Conservation (phyloP, 2,329 filamentous ascomycete species). For the Elsinoe ampelina region DNA sequence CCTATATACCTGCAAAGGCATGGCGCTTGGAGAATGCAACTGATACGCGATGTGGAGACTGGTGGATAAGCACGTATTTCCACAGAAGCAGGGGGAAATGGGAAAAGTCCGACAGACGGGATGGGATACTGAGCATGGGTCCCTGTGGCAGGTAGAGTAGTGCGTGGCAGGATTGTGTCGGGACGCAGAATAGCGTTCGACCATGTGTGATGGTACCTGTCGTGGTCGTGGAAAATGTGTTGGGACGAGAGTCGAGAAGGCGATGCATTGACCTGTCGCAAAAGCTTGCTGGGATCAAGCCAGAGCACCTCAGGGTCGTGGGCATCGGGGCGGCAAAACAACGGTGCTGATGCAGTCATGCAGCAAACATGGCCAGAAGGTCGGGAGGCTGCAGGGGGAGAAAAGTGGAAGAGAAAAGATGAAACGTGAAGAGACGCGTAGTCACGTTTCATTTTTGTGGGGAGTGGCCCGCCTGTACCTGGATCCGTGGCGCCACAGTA, state of each 20-base stretch:
- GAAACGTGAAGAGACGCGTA: slow-evolving; percentile 4
- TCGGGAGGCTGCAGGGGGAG: slow-evolving; percentile 8
- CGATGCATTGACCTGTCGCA: background rate
- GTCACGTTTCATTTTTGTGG: slow-evolving; percentile 6
- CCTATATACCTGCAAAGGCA: background rate
- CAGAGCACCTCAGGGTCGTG: background rate
- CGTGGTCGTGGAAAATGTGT: background rate
- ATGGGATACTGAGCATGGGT: slow-evolving; percentile 1
- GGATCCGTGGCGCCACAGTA: background rate
- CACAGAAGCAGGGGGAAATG: slow-evolving; percentile 1
- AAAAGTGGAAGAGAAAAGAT: background rate
- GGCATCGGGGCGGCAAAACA: slow-evolving; percentile 5
- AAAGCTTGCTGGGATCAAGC: slow-evolving; percentile 8
- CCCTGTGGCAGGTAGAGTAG: slow-evolving; percentile 4
- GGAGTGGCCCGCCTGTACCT: background rate
- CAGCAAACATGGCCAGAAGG: slow-evolving; percentile 1
- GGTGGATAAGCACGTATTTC: background rate
- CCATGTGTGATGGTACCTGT: background rate
- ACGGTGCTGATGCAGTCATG: slow-evolving; percentile 3
- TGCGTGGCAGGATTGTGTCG: background rate
- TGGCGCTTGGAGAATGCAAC: background rate
- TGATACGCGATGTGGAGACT: background rate
- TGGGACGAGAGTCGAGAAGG: slow-evolving; percentile 1
- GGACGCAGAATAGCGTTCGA: background rate
- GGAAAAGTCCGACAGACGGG: slow-evolving; percentile 2